Base-by-base conservation (phyloP, 2,329 filamentous ascomycete species). In the Fusarium sp. region DNA sequence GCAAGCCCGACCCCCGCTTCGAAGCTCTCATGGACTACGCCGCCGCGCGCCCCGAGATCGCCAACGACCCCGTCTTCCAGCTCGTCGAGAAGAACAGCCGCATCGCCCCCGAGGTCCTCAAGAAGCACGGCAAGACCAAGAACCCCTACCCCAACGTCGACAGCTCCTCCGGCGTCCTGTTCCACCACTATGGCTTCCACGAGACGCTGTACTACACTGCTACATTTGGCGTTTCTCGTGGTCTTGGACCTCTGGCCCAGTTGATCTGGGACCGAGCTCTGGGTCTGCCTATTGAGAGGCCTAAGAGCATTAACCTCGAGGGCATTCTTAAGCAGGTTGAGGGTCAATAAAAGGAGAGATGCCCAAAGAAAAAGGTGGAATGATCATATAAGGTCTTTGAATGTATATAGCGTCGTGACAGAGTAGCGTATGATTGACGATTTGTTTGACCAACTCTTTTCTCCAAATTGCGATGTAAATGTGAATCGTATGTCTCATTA, bases 101-200 rank as follows among this genome's bases (percentile, higher is more conserved):
- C 79, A 92, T 99, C 72, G 96, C 96, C 1, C 96, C 96, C 22
- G 89, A 90, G 58, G 96, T 99, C 26, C 88, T 99, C 77, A 96
- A 91, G 78, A 91, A 98, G 86, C 96, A 99, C 81, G 96, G 96
- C 83, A 98, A 98, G 91, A 97, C 95, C 75, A 97, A 97, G 89
- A 97, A 97, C 86, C 95, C 96, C 5, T 97, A 95, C 85, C 96
- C 96, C 73, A 99, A 99, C 82, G 96, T 99, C 70, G 96, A 99
- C 83, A 95, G 93, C 53, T 92, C 91, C 72, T 97, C 95, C 2
- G 96, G 96, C 73, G 95, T 98, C 11, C 88, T 99, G 54, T 98
- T 99, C 90, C 92, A 98, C 84, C 95, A 98, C 86, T 99, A 97
- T 82, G 96, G 95, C 65, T 97, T 99, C 91, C 92, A 93, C 82